Evolutionary conservation across 176 grass and related monocot genomes (phyloP).

Genomic region (Metroxylon sagu): DNA sequence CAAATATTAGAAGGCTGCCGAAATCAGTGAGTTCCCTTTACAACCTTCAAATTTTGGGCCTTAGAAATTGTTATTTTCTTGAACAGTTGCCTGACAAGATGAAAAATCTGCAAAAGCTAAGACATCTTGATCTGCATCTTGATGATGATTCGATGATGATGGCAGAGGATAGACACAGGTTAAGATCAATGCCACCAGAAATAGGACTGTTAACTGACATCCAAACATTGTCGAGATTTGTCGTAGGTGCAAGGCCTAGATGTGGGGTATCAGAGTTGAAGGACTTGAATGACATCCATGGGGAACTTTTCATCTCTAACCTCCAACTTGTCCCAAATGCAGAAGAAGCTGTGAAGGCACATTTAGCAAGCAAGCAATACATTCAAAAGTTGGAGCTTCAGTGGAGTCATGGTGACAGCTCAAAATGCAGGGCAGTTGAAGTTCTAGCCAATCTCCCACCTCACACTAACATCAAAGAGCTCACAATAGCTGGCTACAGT

Average conservation of each 20-base stretch:
- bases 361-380: conserved; percentile 16
- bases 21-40: conserved; percentile 23
- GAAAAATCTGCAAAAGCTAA: conserved; percentile 22
- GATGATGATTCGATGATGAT: conserved; percentile 13
- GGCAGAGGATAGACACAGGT: neutral
- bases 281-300: conserved; percentile 22
- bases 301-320: conserved; percentile 35
- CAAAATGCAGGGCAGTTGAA: neutral
- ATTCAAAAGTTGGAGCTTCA: conserved; percentile 30
- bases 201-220: conserved; percentile 30
- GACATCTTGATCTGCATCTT: conserved; percentile 41
- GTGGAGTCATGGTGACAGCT: conserved; percentile 6
- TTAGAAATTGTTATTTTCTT: conserved; percentile 33
- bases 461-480: conserved; percentile 9
- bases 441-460: conserved; percentile 22
- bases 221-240: conserved; percentile 31
- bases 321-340: conserved; percentile 21
- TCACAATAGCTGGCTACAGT: conserved; percentile 20
- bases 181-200: conserved; percentile 21
- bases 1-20: conserved; percentile 26
- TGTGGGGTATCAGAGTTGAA: conserved; percentile 25
- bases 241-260: neutral
- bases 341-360: conserved; percentile 17
- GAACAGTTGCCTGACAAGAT: conserved; percentile 24
- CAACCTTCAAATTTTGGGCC: conserved; percentile 40